Conservation (phyloP, 345 rosid species). For the Lepidium africanum region DNA sequence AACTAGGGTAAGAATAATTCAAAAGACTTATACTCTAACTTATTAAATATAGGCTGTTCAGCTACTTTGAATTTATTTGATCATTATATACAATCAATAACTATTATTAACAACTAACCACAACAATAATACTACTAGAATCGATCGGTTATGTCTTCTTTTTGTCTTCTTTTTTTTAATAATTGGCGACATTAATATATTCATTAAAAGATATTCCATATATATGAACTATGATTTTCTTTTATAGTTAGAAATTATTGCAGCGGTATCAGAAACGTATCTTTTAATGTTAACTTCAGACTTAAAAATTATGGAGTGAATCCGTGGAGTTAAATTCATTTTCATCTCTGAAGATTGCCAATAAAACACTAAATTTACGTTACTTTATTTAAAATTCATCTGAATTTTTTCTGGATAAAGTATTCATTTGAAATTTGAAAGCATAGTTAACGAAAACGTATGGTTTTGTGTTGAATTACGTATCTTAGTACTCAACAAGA, state of each 20-base stretch:
- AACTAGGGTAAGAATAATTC: constrained; percentile 3
- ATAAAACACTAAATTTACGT: background rate
- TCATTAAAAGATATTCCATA: background rate
- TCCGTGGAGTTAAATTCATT: background rate
- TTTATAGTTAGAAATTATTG: background rate
- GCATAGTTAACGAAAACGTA: background rate
- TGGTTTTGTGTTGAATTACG: background rate
- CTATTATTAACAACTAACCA: background rate
- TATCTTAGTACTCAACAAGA: constrained; percentile 2
- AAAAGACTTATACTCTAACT: background rate
- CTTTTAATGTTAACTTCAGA: background rate
- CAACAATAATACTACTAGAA: background rate
- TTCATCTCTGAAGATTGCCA: background rate
- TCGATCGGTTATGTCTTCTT: background rate
- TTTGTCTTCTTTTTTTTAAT: background rate
- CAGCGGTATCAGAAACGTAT: background rate
- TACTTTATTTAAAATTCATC: background rate
- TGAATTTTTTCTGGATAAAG: no score
- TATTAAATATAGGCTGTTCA: background rate
- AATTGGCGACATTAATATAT: background rate
- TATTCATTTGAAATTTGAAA: background rate
- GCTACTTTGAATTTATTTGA: background rate
- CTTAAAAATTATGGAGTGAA: background rate
- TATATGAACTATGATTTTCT: background rate
- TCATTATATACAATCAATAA: background rate